phyloP scores from a whole-genome alignment of 179 eudicot species.

The Beta macrorhiza region DNA sequence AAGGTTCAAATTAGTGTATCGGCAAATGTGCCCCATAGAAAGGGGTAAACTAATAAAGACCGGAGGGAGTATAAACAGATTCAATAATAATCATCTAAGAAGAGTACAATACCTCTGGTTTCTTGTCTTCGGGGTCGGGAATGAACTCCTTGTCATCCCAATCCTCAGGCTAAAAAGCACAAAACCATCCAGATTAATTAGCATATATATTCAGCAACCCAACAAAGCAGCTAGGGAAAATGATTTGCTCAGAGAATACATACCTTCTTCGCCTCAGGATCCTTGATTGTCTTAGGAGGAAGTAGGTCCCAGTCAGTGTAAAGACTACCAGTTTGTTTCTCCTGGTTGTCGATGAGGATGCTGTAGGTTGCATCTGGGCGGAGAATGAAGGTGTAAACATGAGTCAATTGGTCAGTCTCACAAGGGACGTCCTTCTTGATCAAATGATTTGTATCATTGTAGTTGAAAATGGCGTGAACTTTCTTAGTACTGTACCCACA shows the following conservation, averaged over 20 bases:
- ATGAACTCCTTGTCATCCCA: slow-evolving; percentile 96
- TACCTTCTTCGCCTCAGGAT: slow-evolving; percentile 93
- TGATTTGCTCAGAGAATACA: background rate
- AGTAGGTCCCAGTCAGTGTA: slow-evolving; percentile 81
- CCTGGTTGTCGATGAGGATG: slow-evolving; percentile 83
- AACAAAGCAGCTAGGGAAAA: background rate
- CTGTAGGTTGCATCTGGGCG: slow-evolving; percentile 93
- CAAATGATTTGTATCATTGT: slow-evolving; percentile 74
- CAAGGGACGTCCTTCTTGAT: slow-evolving; percentile 97
- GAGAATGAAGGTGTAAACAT: slow-evolving; percentile 85
- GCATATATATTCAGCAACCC: background rate
- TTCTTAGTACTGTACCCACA: slow-evolving; percentile 96
- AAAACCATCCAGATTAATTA: slow-evolving; percentile 8
- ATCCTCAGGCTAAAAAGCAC: slow-evolving; percentile 72
- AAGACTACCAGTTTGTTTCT: slow-evolving; percentile 82
- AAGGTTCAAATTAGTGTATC: too few species aligned
- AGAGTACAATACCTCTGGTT: slow-evolving; percentile 63
- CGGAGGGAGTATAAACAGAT: background rate
- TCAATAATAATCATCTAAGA: background rate
- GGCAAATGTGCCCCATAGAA: too few species aligned
- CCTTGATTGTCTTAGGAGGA: slow-evolving; percentile 83
- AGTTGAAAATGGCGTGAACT: slow-evolving; percentile 83
- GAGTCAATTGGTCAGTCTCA: slow-evolving; percentile 92
- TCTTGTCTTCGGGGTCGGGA: slow-evolving; percentile 93
- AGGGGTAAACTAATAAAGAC: too few species aligned